These are phyloP conservation scores for Papiliotrema laurentii DNA, from an alignment of 1,284 basidiomycete genomes.

Conservation along the genomic window DNA sequence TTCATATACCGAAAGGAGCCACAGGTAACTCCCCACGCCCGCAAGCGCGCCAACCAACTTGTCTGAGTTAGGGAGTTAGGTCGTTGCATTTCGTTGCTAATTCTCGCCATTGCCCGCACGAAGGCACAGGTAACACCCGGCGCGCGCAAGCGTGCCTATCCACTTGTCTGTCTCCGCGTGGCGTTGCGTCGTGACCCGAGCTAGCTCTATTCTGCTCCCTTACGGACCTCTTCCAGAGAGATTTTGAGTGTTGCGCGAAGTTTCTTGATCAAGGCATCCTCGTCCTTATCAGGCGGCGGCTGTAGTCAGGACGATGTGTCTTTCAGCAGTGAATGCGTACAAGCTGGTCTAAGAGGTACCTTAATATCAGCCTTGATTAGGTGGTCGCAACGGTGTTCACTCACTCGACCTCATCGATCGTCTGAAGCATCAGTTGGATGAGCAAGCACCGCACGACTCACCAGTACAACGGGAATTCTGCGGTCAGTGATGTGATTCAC, in stretches of 20 bases:
- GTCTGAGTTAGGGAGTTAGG: no score
- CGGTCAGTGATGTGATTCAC: neutral
- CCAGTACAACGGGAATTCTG: conserved; percentile 30
- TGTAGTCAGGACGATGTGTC: conserved; percentile 8
- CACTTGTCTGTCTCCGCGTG: no score
- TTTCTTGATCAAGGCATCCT: conserved; percentile 34
- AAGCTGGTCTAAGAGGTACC: conserved; percentile 43
- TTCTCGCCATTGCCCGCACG: no score
- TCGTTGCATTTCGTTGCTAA: no score
- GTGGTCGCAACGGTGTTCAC: neutral
- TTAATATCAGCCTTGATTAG: conserved; percentile 9
- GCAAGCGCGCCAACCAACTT: no score
- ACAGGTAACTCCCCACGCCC: no score
- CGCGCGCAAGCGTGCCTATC: no score
- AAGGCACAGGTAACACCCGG: no score
- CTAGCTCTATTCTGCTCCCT: conserved; percentile 30
- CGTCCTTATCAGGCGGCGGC: conserved; percentile 40
- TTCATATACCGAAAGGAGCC: no score
- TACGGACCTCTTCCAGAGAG: conserved; percentile 34
- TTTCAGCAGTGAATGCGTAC: conserved; percentile 12
- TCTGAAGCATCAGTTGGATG: conserved; percentile 12
- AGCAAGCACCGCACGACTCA: conserved; percentile 5
- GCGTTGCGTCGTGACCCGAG: no score
- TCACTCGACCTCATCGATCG: conserved; percentile 37
- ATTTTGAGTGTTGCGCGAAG: conserved; percentile 29